phyloP scores from a whole-genome alignment of 257 asterid genomes.

The Lycium ferocissimum region DNA sequence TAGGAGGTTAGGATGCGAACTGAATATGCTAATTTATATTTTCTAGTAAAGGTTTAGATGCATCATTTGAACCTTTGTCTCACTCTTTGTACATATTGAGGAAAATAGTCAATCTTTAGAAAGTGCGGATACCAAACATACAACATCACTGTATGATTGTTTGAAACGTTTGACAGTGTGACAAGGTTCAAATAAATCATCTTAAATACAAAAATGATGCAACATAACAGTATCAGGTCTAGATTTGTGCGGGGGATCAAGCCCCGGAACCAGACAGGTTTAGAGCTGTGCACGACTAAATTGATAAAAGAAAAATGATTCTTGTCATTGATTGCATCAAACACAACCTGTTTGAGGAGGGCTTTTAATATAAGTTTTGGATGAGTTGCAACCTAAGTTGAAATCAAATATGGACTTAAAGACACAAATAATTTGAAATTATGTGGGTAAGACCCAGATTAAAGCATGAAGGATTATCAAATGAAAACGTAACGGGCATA shows the following conservation, averaged over 20 bases:
- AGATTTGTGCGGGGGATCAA: too few species aligned
- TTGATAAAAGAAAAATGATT: too few species aligned
- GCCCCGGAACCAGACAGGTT: too few species aligned
- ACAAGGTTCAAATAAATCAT: background rate
- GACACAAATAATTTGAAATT: background rate
- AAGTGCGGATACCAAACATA: background rate
- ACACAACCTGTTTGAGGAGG: background rate
- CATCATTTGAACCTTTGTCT: background rate
- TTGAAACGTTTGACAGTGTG: background rate
- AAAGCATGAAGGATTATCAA: too few species aligned
- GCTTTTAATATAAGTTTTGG: background rate
- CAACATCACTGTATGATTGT: too few species aligned
- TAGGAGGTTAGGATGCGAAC: background rate
- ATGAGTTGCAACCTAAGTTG: background rate
- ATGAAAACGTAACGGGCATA: too few species aligned
- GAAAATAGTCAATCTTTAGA: background rate
- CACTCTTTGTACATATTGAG: background rate
- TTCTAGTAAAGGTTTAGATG: background rate
- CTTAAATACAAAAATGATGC: background rate
- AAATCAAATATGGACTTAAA: background rate
- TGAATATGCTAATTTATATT: background rate
- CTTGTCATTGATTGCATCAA: background rate
- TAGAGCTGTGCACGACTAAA: background rate
- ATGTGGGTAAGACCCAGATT: background rate
- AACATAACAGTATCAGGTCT: background rate